phyloP scores from a whole-genome alignment of 495 filamentous ascomycete genomes.

The Aspergillus campestris region DNA sequence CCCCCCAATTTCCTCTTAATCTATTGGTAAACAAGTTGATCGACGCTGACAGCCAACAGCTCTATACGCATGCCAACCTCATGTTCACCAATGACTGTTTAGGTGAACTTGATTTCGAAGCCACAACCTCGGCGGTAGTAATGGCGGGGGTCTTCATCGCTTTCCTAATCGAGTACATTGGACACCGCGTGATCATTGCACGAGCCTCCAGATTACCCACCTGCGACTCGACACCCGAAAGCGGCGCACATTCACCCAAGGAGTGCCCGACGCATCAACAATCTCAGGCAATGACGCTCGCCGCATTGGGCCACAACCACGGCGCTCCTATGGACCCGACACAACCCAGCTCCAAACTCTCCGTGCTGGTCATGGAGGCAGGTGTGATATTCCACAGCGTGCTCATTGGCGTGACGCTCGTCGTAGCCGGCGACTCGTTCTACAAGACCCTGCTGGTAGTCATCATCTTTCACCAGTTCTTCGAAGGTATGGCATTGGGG shows the following conservation, averaged over 20 bases:
- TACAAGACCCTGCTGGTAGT: conserved; percentile 67
- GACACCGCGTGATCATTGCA: conserved; percentile 40
- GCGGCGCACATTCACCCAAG: conserved; percentile 1
- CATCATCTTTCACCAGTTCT: conserved; percentile 63
- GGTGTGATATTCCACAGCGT: conserved; percentile 69
- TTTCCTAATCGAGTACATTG: conserved; percentile 52
- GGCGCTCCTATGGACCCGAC: conserved; percentile 16
- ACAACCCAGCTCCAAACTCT: conserved; percentile 41
- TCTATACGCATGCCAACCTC: conserved; percentile 54
- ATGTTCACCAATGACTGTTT: conserved; percentile 59
- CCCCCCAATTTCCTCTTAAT: not conserved
- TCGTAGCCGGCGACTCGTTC: conserved; percentile 31
- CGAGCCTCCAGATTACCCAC: conserved; percentile 3
- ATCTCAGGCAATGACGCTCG: conserved; percentile 5
- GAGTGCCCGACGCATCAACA: conserved; percentile 3
- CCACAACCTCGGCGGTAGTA: conserved; percentile 50
- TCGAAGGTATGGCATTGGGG: conserved; percentile 65
- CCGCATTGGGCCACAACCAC: conserved; percentile 24
- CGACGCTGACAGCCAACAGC: conserved; percentile 25
- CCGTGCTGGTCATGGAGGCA: conserved; percentile 55
- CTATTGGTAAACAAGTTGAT: not conserved
- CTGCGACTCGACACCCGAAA: conserved; percentile 2
- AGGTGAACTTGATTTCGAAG: conserved; percentile 51
- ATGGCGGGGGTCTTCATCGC: conserved; percentile 59
- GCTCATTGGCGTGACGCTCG: conserved; percentile 28